These are phyloP conservation scores for Cadophora sp. DNA, from an alignment of 2,329 filamentous ascomycete species.

Conservation along the genomic window DNA sequence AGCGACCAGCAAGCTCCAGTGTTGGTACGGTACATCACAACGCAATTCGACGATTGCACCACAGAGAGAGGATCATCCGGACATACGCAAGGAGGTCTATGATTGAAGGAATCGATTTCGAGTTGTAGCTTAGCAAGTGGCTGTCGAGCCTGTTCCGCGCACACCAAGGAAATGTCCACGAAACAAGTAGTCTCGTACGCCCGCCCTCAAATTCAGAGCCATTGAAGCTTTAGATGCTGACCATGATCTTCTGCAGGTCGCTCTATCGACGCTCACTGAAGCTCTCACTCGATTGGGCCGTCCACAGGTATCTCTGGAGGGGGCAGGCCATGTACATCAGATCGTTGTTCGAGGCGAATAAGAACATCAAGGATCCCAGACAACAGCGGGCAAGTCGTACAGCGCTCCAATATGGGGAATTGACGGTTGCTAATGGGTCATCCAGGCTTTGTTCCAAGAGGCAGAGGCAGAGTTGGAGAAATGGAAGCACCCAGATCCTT, in stretches of 20 bases:
- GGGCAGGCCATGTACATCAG: constrained; percentile 96
- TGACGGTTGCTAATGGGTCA: constrained; percentile 23
- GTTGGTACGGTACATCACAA: neutral
- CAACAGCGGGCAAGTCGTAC: constrained; percentile 69
- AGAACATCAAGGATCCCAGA: constrained; percentile 80
- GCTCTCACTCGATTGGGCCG: constrained; percentile 92
- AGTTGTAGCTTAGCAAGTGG: constrained; percentile 18
- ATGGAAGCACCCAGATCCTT: constrained; percentile 99
- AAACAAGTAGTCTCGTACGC: constrained; percentile 45
- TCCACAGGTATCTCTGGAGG: constrained; percentile 91
- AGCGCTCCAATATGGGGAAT: neutral
- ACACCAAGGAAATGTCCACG: constrained; percentile 43
- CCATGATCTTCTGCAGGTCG: constrained; percentile 52
- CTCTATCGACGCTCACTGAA: constrained; percentile 94
- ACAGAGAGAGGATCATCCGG: neutral
- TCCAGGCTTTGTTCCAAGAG: constrained; percentile 81
- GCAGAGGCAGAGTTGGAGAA: constrained; percentile 86
- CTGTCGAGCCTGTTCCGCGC: constrained; percentile 15
- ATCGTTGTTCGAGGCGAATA: constrained; percentile 93
- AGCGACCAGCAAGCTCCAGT: constrained; percentile 12
- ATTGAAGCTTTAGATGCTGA: constrained; percentile 26
- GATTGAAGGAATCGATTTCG: constrained; percentile 13
- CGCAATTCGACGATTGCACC: neutral
- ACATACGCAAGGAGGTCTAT: constrained; percentile 2
- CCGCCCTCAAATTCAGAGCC: neutral